Percentiles rank a stretch among this genome's conserved stretches.
phyloP scores from a whole-genome alignment of 1,139 yeast species.

The Hyphopichia wangnamkhiaoensis region DNA sequence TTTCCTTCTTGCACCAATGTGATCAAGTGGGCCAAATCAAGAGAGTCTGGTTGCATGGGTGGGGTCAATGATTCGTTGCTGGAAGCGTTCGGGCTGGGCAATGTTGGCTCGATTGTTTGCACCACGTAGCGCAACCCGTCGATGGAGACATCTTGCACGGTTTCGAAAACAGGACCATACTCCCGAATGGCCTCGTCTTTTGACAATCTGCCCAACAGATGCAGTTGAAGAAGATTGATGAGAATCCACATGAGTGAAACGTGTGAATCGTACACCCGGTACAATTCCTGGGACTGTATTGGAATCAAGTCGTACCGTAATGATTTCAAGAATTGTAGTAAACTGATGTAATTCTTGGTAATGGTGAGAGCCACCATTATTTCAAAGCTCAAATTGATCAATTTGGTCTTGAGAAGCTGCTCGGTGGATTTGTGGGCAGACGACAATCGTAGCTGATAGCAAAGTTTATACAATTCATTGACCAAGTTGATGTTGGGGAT shows the following conservation, averaged over 20 bases:
- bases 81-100: conserved; percentile 7
- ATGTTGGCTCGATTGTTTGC: conserved; percentile 17
- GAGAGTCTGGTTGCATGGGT: background rate
- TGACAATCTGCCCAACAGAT: conserved; percentile 1
- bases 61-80: background rate
- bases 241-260: conserved; percentile 21
- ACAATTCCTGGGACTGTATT: background rate
- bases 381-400: conserved; percentile 36
- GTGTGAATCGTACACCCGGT: conserved; percentile 19
- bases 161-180: too few relatives aligned
- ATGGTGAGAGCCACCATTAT: conserved; percentile 31
- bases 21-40: background rate
- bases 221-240: conserved; percentile 8
- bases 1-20: conserved; percentile 13
- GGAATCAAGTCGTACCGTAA: conserved; percentile 18
- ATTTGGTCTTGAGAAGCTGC: conserved; percentile 14
- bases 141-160: conserved; percentile 11
- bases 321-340: conserved; percentile 28
- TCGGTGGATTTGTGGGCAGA: conserved; percentile 7
- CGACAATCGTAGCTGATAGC: conserved; percentile 36
- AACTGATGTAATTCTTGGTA: conserved; percentile 31
- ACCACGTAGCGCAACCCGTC: conserved; percentile 20
- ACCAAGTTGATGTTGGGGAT: conserved; percentile 36
- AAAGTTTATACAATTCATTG: conserved; percentile 42
- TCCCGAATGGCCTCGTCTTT: conserved; percentile 5